Percentiles rank a stretch among this genome's conserved stretches.
phyloP scores from a whole-genome alignment of 169 alveolate genomes.

The Toxoplasma gondii region DNA sequence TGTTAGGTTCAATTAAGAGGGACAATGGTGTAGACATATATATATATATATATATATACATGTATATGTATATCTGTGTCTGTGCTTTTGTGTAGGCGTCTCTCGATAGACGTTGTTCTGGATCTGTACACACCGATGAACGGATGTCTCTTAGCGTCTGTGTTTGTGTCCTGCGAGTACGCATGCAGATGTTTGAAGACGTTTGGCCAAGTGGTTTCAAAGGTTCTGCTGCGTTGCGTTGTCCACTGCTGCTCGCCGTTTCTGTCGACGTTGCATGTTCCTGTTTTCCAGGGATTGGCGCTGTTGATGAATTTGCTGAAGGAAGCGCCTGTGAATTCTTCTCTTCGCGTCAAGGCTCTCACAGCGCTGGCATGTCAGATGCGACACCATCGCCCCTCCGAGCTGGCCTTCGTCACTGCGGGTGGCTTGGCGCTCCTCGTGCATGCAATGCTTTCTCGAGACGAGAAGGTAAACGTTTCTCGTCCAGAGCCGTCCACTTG shows the following conservation, averaged over 20 bases:
- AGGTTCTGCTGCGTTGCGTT: background rate
- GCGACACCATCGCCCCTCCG: conserved; percentile 41
- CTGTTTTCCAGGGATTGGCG: conserved; percentile 26
- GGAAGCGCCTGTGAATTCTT: conserved; percentile 27
- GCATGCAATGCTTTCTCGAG: conserved; percentile 11
- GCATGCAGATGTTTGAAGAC: background rate
- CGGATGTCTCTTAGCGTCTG: no score
- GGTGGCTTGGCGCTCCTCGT: conserved; percentile 45
- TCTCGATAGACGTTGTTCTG: background rate
- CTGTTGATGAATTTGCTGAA: conserved; percentile 19
- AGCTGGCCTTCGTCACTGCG: conserved; percentile 6
- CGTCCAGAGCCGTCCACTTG: background rate
- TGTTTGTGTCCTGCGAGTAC: no score
- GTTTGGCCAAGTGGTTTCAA: background rate
- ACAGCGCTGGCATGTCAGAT: conserved; percentile 41
- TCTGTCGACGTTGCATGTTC: background rate
- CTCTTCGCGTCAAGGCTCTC: conserved; percentile 43
- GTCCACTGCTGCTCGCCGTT: background rate
- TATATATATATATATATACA: background rate
- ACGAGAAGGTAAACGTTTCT: background rate
- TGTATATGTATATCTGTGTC: background rate
- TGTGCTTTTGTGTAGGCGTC: background rate
- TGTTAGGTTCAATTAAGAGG: no score
- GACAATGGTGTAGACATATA: background rate
- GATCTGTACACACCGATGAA: background rate